These are phyloP conservation scores for Hypomontagnella monticulosa DNA, from an alignment of 495 filamentous ascomycete genomes.

Conservation along the genomic window DNA sequence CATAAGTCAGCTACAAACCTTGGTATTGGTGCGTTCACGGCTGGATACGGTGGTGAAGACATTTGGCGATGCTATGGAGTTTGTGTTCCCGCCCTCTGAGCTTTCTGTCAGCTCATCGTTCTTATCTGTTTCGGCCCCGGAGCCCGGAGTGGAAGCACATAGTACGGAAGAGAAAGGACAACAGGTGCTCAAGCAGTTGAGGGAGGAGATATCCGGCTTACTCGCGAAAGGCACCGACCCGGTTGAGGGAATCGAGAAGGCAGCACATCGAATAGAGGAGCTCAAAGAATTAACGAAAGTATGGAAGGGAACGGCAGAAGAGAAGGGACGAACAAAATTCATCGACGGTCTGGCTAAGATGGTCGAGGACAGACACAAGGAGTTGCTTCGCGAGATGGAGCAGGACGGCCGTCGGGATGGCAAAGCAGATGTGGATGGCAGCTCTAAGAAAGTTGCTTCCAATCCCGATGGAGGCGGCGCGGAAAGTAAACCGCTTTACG, in stretches of 20 bases:
- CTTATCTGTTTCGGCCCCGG: conserved; percentile 82
- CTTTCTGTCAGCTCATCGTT: conserved; percentile 77
- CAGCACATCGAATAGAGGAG: conserved; percentile 73
- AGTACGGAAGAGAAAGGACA: conserved; percentile 82
- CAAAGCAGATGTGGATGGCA: conserved; percentile 41
- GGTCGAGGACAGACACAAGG: conserved; percentile 66
- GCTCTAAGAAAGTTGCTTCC: conserved; percentile 39
- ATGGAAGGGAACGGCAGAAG: conserved; percentile 96
- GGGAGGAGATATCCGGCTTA: conserved; percentile 74
- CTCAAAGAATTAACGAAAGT: conserved; percentile 75
- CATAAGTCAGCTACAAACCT: conserved; percentile 80
- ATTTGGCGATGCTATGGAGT: conserved; percentile 94
- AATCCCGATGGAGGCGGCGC: conserved; percentile 35
- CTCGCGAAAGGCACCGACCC: conserved; percentile 63
- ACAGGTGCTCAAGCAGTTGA: conserved; percentile 72
- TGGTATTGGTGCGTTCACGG: conserved; percentile 80
- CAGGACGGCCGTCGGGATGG: conserved; percentile 46
- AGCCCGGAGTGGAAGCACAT: conserved; percentile 67
- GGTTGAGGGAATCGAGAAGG: conserved; percentile 71
- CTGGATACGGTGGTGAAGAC: conserved; percentile 86
- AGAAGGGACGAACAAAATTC: conserved; percentile 81
- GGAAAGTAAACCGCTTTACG: conserved; percentile 64
- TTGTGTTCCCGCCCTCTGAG: conserved; percentile 85
- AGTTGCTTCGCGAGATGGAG: conserved; percentile 63
- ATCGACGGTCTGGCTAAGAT: conserved; percentile 78